phyloP scores from a whole-genome alignment of 805 yeast species.

The Ogataea henricii region DNA sequence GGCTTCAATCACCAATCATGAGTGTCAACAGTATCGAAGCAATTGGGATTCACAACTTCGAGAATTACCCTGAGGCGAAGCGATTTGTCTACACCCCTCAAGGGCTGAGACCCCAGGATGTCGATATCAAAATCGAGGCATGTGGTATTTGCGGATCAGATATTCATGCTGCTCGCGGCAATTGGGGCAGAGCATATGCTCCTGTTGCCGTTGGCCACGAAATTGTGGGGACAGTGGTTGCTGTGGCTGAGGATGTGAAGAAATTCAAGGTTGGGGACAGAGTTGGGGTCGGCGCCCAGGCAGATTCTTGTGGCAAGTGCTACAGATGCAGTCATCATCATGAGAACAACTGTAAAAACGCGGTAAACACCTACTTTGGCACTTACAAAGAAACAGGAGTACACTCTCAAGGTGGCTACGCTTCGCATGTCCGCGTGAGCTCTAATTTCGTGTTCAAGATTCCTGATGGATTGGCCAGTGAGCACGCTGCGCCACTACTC shows the following conservation, averaged over 20 bases:
- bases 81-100: slow-evolving; percentile 36
- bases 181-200: slow-evolving; percentile 46
- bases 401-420: slow-evolving; percentile 63
- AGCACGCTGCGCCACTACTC: slow-evolving; percentile 67
- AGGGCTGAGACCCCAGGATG: slow-evolving; percentile 42
- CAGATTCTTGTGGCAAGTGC: slow-evolving; percentile 62
- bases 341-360: slow-evolving; percentile 44
- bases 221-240: slow-evolving; percentile 58
- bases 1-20: too few relatives aligned
- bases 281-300: slow-evolving; percentile 46
- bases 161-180: slow-evolving; percentile 48
- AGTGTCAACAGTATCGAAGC: background rate
- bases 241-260: slow-evolving; percentile 58
- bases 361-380: slow-evolving; percentile 40
- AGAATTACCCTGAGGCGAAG: slow-evolving; percentile 17
- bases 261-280: slow-evolving; percentile 64
- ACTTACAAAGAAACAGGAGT: slow-evolving; percentile 31
- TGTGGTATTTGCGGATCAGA: slow-evolving; percentile 66
- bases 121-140: slow-evolving; percentile 44
- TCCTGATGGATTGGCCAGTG: slow-evolving; percentile 54
- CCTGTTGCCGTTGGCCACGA: slow-evolving; percentile 61
- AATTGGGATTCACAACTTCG: background rate
- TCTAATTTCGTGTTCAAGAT: slow-evolving; percentile 65
- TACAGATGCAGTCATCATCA: slow-evolving; percentile 54
- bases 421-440: slow-evolving; percentile 64